Evolutionary conservation across 2,329 filamentous ascomycete genomes (phyloP), one percentile per base, ranked within the genome.

Genomic region (Phialocephala sp.): DNA sequence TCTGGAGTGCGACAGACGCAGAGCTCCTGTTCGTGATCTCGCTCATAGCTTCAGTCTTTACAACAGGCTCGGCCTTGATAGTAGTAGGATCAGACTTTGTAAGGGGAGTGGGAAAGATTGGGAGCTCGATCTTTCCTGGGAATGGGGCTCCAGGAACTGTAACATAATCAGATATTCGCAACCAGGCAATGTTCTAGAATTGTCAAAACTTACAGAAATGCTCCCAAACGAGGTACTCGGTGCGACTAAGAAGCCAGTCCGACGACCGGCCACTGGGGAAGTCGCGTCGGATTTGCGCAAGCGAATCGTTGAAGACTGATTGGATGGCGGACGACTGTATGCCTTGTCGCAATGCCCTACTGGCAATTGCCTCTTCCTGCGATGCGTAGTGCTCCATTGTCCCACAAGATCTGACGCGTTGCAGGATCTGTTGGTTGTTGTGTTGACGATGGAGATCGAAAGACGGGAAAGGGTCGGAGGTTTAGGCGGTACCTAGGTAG

Each of bases 131-230:
- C 24, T 4, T 32, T n/a, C 58, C 50, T 24, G 54, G 50, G 22
- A 64, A 64, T 1, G 27, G 12, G 9, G 50, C 58, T 27, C 20
- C 39, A 36, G 58, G 58, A 61, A 64, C 63, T 61, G 41, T 32
- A 36, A 15, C 45, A n/a, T 18, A 41, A 14, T 43, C 36, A 61
- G 8, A 18, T 4, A 50, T 54, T 39, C 27, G 47, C 14, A 24
- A 9, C 27, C n/a, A 18, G 24, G 8, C 27, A 39, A 39, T 27
- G 24, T 12, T 8, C 12, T 54, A 27, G 24, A 32, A 8, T 9
- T 9, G 11, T 43, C 41, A 8, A 32, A 4, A 67, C 65, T 45
- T 55, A 68, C 61, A 68, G 54, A 68, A 69, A 43, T 47, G 55
- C 0, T 32, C 35, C 63, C 64, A 68, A 22, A 66, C 56, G 27